A percentile compares a stretch with the other conserved stretches of the same genome.
Conservation (phyloP, 257 asterid genomes). For the Solanum pimpinellifolium region DNA sequence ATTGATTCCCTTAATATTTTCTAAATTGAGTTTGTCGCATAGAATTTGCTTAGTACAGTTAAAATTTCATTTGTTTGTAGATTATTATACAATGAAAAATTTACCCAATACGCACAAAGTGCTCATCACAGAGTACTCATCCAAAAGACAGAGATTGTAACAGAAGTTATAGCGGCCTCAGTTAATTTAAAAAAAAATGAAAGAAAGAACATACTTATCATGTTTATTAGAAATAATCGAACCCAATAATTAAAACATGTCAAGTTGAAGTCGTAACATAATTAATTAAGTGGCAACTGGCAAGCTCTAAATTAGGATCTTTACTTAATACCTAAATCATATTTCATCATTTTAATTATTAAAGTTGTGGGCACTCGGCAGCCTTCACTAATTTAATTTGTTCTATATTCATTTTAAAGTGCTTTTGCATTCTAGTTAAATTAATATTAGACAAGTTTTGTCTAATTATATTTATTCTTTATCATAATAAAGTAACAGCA, state of each 20-base stretch:
- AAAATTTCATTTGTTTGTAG: no score
- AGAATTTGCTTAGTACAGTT: no score
- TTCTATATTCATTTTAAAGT: not conserved
- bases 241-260: not conserved
- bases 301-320: not conserved
- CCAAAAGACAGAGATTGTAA: no score
- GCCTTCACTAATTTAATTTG: not conserved
- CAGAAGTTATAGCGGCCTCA: no score
- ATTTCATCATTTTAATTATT: no score
- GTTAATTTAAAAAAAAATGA: no score
- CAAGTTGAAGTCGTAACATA: not conserved
- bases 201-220: no score
- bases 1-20: no score
- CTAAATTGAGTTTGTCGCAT: no score
- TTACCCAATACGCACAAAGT: rapidly evolving
- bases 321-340: not conserved
- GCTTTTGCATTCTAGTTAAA: not conserved
- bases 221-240: not conserved
- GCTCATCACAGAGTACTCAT: no score
- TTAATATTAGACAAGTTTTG: not conserved
- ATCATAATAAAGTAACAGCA: not conserved
- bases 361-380: not conserved
- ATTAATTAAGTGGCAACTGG: not conserved
- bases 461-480: not conserved
- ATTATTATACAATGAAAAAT: no score